A percentile compares a stretch with the other conserved stretches of the same genome.
phyloP scores from a whole-genome alignment of 148 eudicot species.

The Polygonum maritimum region DNA sequence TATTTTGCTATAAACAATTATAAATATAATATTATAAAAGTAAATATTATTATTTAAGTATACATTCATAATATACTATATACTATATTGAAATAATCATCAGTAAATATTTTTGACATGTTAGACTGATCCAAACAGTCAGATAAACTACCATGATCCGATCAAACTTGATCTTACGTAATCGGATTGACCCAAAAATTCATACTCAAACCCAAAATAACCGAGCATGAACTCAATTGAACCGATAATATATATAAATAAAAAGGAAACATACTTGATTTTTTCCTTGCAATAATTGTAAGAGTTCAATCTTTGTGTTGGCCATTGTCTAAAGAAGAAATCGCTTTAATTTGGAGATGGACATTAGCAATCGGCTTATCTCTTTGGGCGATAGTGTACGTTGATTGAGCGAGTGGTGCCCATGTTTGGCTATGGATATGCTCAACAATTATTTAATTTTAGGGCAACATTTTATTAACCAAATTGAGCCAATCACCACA shows the following conservation, averaged over 20 bases:
- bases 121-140: no score
- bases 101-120: no score
- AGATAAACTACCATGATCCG: no score
- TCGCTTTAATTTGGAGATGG: conserved; percentile 1
- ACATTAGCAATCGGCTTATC: conserved; percentile 3
- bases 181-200: no score
- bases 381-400: background rate
- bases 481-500: background rate
- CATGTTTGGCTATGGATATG: background rate
- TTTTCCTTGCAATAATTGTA: background rate
- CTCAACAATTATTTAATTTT: background rate
- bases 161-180: no score
- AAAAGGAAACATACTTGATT: background rate
- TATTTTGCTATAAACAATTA: no score
- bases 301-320: background rate
- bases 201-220: no score
- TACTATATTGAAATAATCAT: no score
- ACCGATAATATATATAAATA: background rate
- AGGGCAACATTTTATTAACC: background rate
- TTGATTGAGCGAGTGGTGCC: background rate
- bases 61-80: no score
- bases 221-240: no score
- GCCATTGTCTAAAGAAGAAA: background rate
- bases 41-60: no score
- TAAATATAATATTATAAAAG: no score